Evolutionary conservation across 2,329 filamentous ascomycete genomes (phyloP).

Genomic region (Fusarium aywerte): DNA sequence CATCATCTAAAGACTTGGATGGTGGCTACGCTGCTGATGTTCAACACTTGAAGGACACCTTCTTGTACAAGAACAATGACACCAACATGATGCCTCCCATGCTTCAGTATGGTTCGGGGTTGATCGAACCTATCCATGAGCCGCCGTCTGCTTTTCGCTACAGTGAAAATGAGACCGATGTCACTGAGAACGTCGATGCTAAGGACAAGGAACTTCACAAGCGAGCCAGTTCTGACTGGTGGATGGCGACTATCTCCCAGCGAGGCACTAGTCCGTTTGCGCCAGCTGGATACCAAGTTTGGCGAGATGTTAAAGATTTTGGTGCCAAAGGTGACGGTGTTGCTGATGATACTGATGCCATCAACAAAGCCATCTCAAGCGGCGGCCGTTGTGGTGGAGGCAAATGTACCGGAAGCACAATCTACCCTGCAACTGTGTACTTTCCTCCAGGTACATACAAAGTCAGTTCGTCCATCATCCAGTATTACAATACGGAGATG

Average conservation of each 20-base stretch:
- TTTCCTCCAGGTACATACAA: constrained; percentile 64
- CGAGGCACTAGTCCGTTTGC: constrained; percentile 25
- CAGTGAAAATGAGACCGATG: not conserved
- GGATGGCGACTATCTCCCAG: constrained; percentile 4
- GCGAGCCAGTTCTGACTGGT: not conserved
- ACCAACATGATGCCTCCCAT: not conserved
- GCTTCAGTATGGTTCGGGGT: not conserved
- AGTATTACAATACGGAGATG: constrained; percentile 72
- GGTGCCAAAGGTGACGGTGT: constrained; percentile 47
- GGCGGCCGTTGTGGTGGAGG: constrained; percentile 51
- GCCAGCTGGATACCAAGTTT: constrained; percentile 30
- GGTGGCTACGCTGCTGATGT: not conserved
- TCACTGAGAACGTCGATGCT: not conserved
- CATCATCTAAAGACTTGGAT: not conserved
- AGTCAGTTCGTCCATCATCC: constrained; percentile 65
- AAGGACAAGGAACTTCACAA: not conserved
- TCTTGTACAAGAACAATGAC: not conserved
- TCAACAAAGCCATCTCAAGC: constrained; percentile 57
- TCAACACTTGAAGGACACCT: not conserved
- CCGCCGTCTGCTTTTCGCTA: not conserved
- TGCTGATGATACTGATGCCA: constrained; percentile 66
- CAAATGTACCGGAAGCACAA: constrained; percentile 49
- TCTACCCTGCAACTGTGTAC: constrained; percentile 42
- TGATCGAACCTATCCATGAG: not conserved
- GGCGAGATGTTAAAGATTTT: constrained; percentile 56